Evolutionary conservation across 2,329 filamentous ascomycete genomes (phyloP), one percentile per base, ranked within the genome.

Genomic region (Colletotrichum tropicicola): DNA sequence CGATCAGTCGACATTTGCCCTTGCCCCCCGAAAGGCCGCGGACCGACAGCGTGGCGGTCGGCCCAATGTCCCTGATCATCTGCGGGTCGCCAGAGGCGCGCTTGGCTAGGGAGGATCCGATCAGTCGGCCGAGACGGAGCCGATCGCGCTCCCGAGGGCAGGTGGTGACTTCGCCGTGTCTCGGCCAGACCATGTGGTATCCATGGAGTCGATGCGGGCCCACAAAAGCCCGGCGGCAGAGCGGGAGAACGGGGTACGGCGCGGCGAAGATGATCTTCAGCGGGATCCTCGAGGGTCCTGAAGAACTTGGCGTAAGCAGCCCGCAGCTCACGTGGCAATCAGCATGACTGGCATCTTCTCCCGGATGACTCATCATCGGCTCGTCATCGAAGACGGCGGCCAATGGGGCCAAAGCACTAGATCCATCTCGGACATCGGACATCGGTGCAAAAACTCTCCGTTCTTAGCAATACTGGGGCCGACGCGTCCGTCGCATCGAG

Each of bases 361-460:
- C 15, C 10, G 39, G 54, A 28, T 43, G 56, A 65, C 17, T 45
- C 43, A 60, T 44, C 35, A 62, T 47, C 6, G 6, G 6, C 35
- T 56, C 62, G 49, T 65, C 57, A 65, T 60, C 37, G 55, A 61
- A 5, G n/a, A 0, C 3, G 3, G 25, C 1, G 25, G 9, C 62
- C 57, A 56, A 62, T 62, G 12, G 45, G 7, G 23, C 6, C 1
- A 5, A 44, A 6, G 7, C n/a, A n/a, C 19, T 32, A 57, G 53
- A 21, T 47, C 52, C 53, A 51, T 51, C 39, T 62, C 51, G 61
- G 61, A 54, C 44, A 35, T 73, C 72, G 72, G 72, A 44, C 12
- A 65, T 70, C 72, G 71, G 72, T 56, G 37, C 62, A 71, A 72
- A 73, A 48, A 68, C 68, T 51, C 32, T 69, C 71, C 72, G 72